These are phyloP conservation scores for Chaetomiaceae sp. DNA, from an alignment of 2,329 filamentous ascomycete species.

Conservation along the genomic window DNA sequence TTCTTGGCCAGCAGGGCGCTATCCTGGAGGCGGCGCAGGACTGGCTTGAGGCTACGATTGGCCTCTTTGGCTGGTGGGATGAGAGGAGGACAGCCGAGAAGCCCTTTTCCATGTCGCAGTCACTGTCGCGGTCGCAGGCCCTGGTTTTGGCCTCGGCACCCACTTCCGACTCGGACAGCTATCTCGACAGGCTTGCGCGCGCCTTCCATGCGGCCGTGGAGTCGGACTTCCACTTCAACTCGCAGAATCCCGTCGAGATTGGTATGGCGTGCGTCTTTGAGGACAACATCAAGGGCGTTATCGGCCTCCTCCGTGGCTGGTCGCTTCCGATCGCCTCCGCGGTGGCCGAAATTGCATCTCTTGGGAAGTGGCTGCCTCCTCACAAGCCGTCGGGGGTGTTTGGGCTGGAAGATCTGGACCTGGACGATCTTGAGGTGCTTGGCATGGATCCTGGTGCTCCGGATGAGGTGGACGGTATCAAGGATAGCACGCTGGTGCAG, in stretches of 20 bases:
- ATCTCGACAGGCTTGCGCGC: slow-evolving; percentile 66
- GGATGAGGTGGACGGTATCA: slow-evolving; percentile 59
- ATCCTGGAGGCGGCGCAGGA: slow-evolving; percentile 76
- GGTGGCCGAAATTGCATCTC: slow-evolving; percentile 76
- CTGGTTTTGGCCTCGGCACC: slow-evolving; percentile 34
- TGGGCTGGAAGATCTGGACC: slow-evolving; percentile 64
- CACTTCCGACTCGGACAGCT: slow-evolving; percentile 56
- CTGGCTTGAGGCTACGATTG: slow-evolving; percentile 86
- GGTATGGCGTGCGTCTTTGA: slow-evolving; percentile 78
- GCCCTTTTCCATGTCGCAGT: slow-evolving; percentile 19
- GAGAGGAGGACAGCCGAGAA: slow-evolving; percentile 50
- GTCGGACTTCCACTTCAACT: slow-evolving; percentile 72
- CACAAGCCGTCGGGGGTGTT: slow-evolving; percentile 49
- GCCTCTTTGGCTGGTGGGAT: slow-evolving; percentile 88
- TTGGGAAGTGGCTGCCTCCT: slow-evolving; percentile 74
- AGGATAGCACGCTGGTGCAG: slow-evolving; percentile 71
- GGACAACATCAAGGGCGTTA: slow-evolving; percentile 69
- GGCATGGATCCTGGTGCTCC: slow-evolving; percentile 58
- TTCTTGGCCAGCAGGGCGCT: slow-evolving; percentile 69
- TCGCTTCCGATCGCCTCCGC: slow-evolving; percentile 74
- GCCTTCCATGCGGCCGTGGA: slow-evolving; percentile 65
- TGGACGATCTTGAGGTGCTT: slow-evolving; percentile 80
- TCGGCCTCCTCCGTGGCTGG: slow-evolving; percentile 72
- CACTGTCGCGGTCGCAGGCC: slow-evolving; percentile 37
- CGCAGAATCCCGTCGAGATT: slow-evolving; percentile 70